Base-by-base conservation (phyloP, 2,329 filamentous ascomycete genomes). In the Mollisia scopiformis region DNA sequence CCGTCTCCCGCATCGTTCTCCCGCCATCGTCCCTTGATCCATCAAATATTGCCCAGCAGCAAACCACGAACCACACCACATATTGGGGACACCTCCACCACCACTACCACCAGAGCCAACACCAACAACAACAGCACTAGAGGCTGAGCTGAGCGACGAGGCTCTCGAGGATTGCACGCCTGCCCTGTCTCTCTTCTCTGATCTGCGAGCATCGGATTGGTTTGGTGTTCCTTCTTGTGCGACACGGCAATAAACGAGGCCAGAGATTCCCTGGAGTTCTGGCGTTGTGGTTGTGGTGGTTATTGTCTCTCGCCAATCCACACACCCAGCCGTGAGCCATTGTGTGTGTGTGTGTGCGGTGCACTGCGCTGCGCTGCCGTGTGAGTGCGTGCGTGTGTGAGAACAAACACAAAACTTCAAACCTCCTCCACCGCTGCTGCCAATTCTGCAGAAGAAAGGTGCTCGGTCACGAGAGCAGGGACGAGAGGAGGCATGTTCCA, bases 401-500 rank as follows among this genome's bases (percentile, higher is more conserved):
- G n/a, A n/a, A n/a, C n/a, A n/a, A n/a, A n/a, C n/a, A n/a, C n/a
- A n/a, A n/a, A n/a, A n/a, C n/a, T n/a, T n/a, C n/a, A n/a, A n/a
- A n/a, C n/a, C n/a, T n/a, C n/a, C n/a, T n/a, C n/a, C n/a, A n/a
- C n/a, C n/a, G n/a, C n/a, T n/a, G n/a, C n/a, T n/a, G n/a, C n/a
- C n/a, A n/a, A n/a, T n/a, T n/a, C n/a, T n/a, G n/a, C n/a, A n/a
- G n/a, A n/a, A n/a, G n/a, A n/a, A 47, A 39, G 27, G 10, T 27
- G 28, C 21, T 47, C 6, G 6, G 7, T 25, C 4, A 49, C 2
- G 16, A 28, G 25, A 53, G 60, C 53, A 57, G 52, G 61, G 55
- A 59, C 35, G 27, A 58, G 30, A 27, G 35, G 35, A 61, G 55
- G 62, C 54, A 73, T 73, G 71, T 72, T 73, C 66, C 71, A 72